Percentiles rank a stretch among this genome's conserved stretches.
Evolutionary conservation across 1,284 basidiomycete species (phyloP).

Genomic region (Puccinia coronata): DNA sequence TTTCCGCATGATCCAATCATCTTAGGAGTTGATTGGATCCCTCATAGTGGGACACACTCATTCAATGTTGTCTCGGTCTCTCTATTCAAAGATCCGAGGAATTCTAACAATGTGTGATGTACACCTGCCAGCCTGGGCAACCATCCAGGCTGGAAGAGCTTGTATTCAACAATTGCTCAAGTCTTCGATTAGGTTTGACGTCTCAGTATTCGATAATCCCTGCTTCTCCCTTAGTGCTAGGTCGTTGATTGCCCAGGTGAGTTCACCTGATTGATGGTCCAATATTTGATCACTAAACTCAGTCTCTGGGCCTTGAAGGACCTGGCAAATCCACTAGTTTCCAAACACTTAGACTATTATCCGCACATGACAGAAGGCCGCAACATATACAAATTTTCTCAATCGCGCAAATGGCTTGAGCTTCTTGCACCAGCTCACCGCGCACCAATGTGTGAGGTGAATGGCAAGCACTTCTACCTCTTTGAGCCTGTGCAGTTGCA

Average conservation of each 20-base stretch:
- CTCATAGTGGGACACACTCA: background rate
- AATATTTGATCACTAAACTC: too few species aligned
- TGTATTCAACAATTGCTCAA: background rate
- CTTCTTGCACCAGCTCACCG: background rate
- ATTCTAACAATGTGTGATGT: background rate
- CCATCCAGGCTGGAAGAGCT: background rate
- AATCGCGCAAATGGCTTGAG: background rate
- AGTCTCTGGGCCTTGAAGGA: background rate
- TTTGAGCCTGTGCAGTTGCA: background rate
- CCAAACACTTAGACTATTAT: background rate
- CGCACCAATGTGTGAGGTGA: background rate
- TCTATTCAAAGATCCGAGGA: background rate
- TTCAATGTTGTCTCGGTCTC: background rate
- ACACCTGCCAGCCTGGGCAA: background rate
- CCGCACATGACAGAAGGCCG: background rate
- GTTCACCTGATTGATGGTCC: too few species aligned
- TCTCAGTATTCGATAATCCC: background rate
- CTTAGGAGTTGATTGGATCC: constrained; percentile 52
- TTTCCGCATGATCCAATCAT: background rate
- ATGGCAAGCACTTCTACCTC: constrained; percentile 14
- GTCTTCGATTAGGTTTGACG: background rate
- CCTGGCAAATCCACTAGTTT: background rate
- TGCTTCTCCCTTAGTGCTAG: background rate
- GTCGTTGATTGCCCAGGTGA: background rate
- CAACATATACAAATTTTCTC: background rate